Percentiles rank a stretch among this genome's conserved stretches.
phyloP scores from a whole-genome alignment of 106 monocot species.

The Ottelia alismoides region DNA sequence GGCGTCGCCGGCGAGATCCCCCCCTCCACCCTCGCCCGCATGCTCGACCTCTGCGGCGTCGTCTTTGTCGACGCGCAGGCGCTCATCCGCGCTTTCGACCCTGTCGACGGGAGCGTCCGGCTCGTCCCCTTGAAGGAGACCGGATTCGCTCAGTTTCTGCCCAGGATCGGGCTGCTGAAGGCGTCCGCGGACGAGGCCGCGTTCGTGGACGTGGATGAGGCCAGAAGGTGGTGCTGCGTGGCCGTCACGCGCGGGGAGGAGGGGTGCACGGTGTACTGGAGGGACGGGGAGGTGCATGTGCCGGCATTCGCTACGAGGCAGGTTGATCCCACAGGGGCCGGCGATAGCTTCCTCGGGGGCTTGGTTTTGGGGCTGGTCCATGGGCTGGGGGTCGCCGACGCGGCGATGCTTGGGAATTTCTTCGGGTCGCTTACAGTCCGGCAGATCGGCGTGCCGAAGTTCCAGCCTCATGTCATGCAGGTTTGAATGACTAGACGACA shows the following conservation, averaged over 20 bases:
- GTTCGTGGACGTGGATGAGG: slow-evolving; percentile 52
- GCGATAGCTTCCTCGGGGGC: slow-evolving; percentile 84
- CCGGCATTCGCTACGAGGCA: slow-evolving; percentile 46
- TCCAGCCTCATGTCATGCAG: slow-evolving; percentile 52
- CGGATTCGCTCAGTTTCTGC: slow-evolving; percentile 42
- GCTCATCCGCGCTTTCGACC: slow-evolving; percentile 66
- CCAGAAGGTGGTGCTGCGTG: slow-evolving; percentile 56
- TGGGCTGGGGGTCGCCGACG: slow-evolving; percentile 50
- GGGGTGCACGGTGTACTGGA: slow-evolving; percentile 72
- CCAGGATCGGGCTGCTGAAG: slow-evolving; percentile 66
- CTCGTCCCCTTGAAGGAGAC: slow-evolving; percentile 37
- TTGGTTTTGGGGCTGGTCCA: slow-evolving; percentile 48
- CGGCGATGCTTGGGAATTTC: slow-evolving; percentile 82
- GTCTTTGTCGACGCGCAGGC: slow-evolving; percentile 83
- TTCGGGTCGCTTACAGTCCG: slow-evolving; percentile 72
- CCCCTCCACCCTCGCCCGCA: slow-evolving; percentile 44
- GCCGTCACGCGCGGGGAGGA: slow-evolving; percentile 71
- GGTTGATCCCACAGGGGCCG: slow-evolving; percentile 87
- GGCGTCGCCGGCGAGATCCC: slow-evolving; percentile 85
- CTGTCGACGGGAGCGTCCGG: slow-evolving; percentile 44
- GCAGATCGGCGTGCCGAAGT: slow-evolving; percentile 75
- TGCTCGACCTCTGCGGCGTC: slow-evolving; percentile 53
- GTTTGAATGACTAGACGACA: slow-evolving; percentile 31
- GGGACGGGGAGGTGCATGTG: slow-evolving; percentile 45
- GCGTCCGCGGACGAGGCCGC: slow-evolving; percentile 79